These are phyloP conservation scores for Xylaria cubensis DNA, from an alignment of 495 filamentous ascomycete species.

Conservation along the genomic window DNA sequence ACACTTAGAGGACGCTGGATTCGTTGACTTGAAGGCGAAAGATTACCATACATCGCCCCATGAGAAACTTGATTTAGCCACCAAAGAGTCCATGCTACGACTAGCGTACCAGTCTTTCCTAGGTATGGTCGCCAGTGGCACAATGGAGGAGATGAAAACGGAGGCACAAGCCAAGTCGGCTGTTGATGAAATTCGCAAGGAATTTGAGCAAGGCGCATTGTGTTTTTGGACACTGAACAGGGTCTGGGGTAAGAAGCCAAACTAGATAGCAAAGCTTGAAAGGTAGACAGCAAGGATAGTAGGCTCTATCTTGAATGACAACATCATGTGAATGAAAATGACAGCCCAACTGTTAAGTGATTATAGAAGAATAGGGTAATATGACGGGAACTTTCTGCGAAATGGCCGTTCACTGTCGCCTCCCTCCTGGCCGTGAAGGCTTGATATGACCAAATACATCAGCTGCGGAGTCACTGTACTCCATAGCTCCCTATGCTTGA, in stretches of 20 bases:
- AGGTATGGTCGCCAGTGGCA: constrained; percentile 19
- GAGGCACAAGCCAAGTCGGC: constrained; percentile 5
- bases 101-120: constrained; percentile 13
- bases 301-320: neutral
- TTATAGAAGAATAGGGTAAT: neutral
- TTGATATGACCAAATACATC: neutral
- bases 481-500: constrained; percentile 26
- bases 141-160: constrained; percentile 17
- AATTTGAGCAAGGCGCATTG: constrained; percentile 19
- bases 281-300: neutral
- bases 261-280: neutral
- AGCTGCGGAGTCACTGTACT: neutral
- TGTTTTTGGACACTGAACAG: constrained; percentile 19
- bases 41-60: constrained; percentile 7
- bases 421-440: neutral
- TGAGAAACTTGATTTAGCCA: constrained; percentile 7
- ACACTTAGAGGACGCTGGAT: constrained; percentile 16
- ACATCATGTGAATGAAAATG: neutral
- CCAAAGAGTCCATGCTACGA: constrained; percentile 22
- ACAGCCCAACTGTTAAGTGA: neutral
- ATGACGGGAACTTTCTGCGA: neutral
- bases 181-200: constrained; percentile 19
- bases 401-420: neutral
- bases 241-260: constrained; percentile 18
- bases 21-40: constrained; percentile 6